A percentile compares a stretch with the other conserved stretches of the same genome.
phyloP scores from a whole-genome alignment of 768 basidiomycete species.

The Cyathus striatus region DNA sequence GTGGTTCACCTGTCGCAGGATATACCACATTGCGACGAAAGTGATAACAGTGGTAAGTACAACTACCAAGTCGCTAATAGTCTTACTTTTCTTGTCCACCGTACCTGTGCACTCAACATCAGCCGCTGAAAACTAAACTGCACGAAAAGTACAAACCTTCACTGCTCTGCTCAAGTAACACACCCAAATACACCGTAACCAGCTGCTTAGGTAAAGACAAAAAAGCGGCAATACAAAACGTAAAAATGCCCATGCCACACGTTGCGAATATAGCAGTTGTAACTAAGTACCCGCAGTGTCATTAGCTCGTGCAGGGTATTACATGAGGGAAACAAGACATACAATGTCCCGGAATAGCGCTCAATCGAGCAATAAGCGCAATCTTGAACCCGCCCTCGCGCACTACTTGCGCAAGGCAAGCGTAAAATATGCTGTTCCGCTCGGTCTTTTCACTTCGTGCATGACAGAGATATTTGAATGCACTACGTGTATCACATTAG shows the following conservation, averaged over 20 bases:
- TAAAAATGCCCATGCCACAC: slow-evolving; percentile 79
- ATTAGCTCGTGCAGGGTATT: slow-evolving; percentile 2
- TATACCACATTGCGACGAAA: slow-evolving; percentile 78
- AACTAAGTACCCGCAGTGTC: slow-evolving; percentile 41
- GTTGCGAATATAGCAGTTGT: slow-evolving; percentile 86
- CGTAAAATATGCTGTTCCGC: slow-evolving; percentile 50
- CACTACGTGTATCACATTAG: slow-evolving; percentile 33
- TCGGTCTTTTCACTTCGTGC: slow-evolving; percentile 74
- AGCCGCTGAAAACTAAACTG: background rate
- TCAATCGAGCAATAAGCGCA: slow-evolving; percentile 69
- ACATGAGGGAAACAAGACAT: slow-evolving; percentile 18
- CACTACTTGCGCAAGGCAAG: slow-evolving; percentile 61
- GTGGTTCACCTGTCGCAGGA: slow-evolving; percentile 63
- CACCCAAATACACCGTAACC: slow-evolving; percentile 87
- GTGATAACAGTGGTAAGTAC: slow-evolving; percentile 70
- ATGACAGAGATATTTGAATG: slow-evolving; percentile 78
- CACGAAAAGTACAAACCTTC: slow-evolving; percentile 20
- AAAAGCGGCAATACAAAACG: slow-evolving; percentile 75
- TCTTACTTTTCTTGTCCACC: slow-evolving; percentile 43
- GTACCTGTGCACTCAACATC: slow-evolving; percentile 17
- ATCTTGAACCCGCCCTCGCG: slow-evolving; percentile 87
- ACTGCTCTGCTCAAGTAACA: slow-evolving; percentile 55
- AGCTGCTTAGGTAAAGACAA: slow-evolving; percentile 89
- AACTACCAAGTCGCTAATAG: slow-evolving; percentile 67
- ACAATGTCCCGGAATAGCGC: slow-evolving; percentile 88